These are phyloP conservation scores for Lentithecium fluviatile DNA, from an alignment of 495 filamentous ascomycete species.

Conservation along the genomic window DNA sequence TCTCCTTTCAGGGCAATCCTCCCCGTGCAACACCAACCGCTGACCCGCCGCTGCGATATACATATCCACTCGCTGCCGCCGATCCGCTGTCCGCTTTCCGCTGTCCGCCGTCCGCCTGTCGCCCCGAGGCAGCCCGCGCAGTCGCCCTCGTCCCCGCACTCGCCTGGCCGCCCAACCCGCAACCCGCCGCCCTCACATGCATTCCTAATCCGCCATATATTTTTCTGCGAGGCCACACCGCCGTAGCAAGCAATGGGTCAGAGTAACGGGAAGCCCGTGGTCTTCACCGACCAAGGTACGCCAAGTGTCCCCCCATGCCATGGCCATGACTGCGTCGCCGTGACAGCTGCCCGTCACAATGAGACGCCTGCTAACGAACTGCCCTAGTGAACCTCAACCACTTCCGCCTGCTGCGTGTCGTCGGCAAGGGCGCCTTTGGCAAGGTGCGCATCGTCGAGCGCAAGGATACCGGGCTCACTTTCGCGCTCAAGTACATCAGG, in stretches of 20 bases:
- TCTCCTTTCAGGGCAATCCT: conserved; percentile 28
- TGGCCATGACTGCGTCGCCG: not conserved
- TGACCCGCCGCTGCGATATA: conserved; percentile 2
- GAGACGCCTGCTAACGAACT: not conserved
- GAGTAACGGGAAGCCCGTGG: conserved; percentile 86
- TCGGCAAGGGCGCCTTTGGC: conserved; percentile 96
- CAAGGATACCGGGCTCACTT: conserved; percentile 90
- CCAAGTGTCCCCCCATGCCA: not conserved
- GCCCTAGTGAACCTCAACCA: conserved; percentile 89
- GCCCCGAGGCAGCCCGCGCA: conserved; percentile 1
- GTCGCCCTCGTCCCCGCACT: conserved; percentile 13
- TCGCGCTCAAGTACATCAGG: conserved; percentile 95
- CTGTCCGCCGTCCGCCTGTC: too few species aligned
- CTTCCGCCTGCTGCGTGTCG: conserved; percentile 90
- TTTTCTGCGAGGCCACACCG: conserved; percentile 18
- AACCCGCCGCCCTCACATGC: conserved; percentile 19
- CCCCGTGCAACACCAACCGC: conserved; percentile 12
- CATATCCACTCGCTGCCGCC: not conserved
- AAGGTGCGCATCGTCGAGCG: conserved; percentile 98
- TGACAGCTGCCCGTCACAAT: conserved; percentile 4
- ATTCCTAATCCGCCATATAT: conserved; percentile 9
- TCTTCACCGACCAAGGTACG: conserved; percentile 88
- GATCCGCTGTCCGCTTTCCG: not conserved
- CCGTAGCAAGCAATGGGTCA: conserved; percentile 71
- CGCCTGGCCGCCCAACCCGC: conserved; percentile 8